Evolutionary conservation across 2,329 filamentous ascomycete genomes (phyloP), one percentile per base, ranked within the genome.

Genomic region (Cladosporium sp.): DNA sequence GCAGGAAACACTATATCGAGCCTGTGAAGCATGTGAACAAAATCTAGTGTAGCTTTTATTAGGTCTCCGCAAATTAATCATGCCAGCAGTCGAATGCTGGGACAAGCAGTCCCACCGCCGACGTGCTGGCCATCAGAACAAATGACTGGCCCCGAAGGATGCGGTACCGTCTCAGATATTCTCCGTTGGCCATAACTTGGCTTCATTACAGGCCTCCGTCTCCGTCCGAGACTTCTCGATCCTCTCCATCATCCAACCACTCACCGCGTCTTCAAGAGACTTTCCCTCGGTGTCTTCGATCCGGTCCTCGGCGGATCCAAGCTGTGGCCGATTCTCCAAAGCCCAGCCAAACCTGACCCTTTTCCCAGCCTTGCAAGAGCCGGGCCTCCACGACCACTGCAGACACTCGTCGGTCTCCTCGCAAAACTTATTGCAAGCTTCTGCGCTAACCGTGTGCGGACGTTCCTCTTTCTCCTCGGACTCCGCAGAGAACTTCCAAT

Each of bases 201-300:
- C 30, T 22, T 24, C 47, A 3, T 27, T n/a, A 32, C 47, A 50
- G 15, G 12, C 9, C 3, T 30, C 24, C 40, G 38, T 43, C 15
- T 7, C 36, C 7, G 36, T 22, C 20, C 32, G 22, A 7, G 38
- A 39, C 15, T 18, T 22, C 11, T 49, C 43, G 19, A 70, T 59
- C 18, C 66, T 56, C 0, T 69, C 65, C 6, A 65, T 27, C 54
- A 69, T 54, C 68, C 68, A 71, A 6, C 69, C 68, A 54, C 65
- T 55, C 4, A 56, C 58, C 11, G 53, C 19, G 51, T 55, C 4
- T 47, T 56, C 8, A 56, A 57, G 13, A 47, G 52, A 34, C 54
- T 58, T 13, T 45, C 45, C 12, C 36, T 48, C 32, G 53, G 51
- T 11, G 39, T 59, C 19, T 64, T 67, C 7, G 17, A 57, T 20